Percentiles rank a stretch among this genome's conserved stretches.
Evolutionary conservation across 495 filamentous ascomycete genomes (phyloP).

Genomic region (Tuber brumale): DNA sequence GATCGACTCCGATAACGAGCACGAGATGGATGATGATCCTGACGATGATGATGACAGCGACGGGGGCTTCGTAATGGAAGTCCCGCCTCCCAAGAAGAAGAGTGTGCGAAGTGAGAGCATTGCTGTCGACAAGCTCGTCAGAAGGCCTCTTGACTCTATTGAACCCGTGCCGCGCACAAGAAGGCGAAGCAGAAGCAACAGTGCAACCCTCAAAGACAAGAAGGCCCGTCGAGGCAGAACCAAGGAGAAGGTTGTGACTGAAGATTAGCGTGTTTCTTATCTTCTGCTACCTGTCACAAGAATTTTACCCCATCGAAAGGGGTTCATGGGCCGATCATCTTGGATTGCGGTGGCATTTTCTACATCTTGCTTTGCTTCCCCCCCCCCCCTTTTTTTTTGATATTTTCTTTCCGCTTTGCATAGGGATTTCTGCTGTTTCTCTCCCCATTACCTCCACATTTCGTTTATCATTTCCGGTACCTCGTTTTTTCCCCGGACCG

Average conservation of each 20-base stretch:
- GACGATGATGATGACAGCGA: constrained; percentile 35
- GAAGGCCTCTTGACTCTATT: constrained; percentile 20
- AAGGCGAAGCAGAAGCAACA: constrained; percentile 34
- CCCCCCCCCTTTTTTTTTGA: no score
- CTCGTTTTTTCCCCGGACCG: not conserved
- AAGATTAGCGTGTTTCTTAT: constrained; percentile 1
- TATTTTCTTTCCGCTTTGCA: constrained; percentile 24
- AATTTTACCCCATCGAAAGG: constrained; percentile 15
- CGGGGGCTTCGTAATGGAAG: constrained; percentile 34
- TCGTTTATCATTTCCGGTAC: constrained; percentile 14
- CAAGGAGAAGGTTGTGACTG: constrained; percentile 27
- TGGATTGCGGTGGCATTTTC: constrained; percentile 22
- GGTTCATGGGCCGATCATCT: constrained; percentile 12
- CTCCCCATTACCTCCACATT: constrained; percentile 22
- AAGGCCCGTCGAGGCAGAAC: constrained; percentile 23
- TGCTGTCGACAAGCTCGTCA: constrained; percentile 22
- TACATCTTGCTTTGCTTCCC: constrained; percentile 21
- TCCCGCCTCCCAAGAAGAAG: constrained; percentile 8
- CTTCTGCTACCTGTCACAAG: not conserved
- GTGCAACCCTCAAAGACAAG: constrained; percentile 28
- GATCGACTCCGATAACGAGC: constrained; percentile 32
- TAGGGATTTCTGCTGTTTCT: constrained; percentile 13
- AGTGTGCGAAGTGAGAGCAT: constrained; percentile 27
- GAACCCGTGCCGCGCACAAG: constrained; percentile 18
- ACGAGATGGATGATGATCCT: constrained; percentile 27